Evolutionary conservation across 2,329 filamentous ascomycete species (phyloP), one percentile per base, ranked within the genome.

Genomic region (Colletotrichum filicis): DNA sequence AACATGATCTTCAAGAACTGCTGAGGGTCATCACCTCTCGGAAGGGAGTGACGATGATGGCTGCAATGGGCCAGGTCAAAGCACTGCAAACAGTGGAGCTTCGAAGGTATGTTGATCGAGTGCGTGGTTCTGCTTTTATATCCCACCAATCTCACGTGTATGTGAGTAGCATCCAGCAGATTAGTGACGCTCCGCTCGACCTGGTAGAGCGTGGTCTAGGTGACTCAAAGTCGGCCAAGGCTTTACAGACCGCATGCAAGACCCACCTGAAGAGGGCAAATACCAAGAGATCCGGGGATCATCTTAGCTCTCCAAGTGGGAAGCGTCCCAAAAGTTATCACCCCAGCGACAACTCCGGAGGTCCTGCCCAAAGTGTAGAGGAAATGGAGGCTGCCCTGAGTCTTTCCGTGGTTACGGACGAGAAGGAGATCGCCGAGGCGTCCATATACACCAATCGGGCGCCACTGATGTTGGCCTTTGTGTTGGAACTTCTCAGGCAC

Each of bases 401-500:
- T 8, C 82, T 95, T 1, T 91, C 92, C 0, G 80, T 90, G 2
- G 84, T 84, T 8, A 83, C 83, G 32, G 86, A 91, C 59, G 91
- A 93, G 76, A 87, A 89, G 1, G 82, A 87, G 8, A 89, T 97
- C 5, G 84, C 85, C 16, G 81, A 83, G 2, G 89, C 89, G 1
- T 84, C 85, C 0, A 76, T 97, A 1, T 84, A 92, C 74, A 97
- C 94, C 0, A 97, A 97, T 78, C 88, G 95, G 52, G 95, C 95
- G 2, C 95, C 95, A 1, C 84, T 97, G 1, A 91, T 97, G 1
- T 87, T 97, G 5, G 94, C 94, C 0, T 97, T 97, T 81, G 91
- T 93, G 1, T 89, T 95, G 16, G 89, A 91, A 73, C 80, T 96
- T 61, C 80, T 97, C 59, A 92, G 93, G 58, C 92, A 93, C 79